Conservation (phyloP, 192 early-diverging fungal genomes). For the Backusella parvicylindrica region DNA sequence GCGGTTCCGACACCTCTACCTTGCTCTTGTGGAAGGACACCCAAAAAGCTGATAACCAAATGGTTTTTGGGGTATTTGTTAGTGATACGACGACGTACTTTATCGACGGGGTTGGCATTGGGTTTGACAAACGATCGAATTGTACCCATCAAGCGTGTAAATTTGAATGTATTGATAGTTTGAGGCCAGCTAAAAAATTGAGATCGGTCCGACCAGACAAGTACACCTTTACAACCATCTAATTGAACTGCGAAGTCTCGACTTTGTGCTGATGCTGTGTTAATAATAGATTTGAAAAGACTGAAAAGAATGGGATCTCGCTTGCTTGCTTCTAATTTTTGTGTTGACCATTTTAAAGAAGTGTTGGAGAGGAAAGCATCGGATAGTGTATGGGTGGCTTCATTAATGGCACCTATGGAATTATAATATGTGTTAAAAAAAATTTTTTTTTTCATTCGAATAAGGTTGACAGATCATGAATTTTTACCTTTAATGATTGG, state of each 20-base stretch:
- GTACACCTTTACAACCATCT: conserved; percentile 37
- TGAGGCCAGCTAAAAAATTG: conserved; percentile 11
- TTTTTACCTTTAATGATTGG: conserved; percentile 15
- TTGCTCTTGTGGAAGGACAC: conserved; percentile 31
- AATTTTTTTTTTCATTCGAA: not conserved
- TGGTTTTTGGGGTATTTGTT: not conserved
- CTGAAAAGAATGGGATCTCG: not conserved
- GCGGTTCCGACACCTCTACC: conserved; percentile 30
- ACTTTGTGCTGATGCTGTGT: conserved; percentile 20
- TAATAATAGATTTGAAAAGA: conserved; percentile 26
- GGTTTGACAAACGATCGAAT: not conserved
- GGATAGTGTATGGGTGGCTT: conserved; percentile 28
- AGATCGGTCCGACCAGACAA: conserved; percentile 19
- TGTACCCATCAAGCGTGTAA: not conserved
- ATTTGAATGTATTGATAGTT: conserved; percentile 5
- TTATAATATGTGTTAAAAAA: not conserved
- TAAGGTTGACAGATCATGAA: not conserved
- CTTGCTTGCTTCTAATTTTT: not conserved
- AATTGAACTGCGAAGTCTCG: conserved; percentile 34
- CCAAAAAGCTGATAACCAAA: conserved; percentile 24
- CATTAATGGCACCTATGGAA: conserved; percentile 29
- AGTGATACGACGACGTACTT: conserved; percentile 4
- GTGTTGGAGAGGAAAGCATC: conserved; percentile 23
- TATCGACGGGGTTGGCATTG: not conserved
- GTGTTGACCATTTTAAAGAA: conserved; percentile 14